phyloP scores from a whole-genome alignment of 768 basidiomycete species.

The Termitomyces sp. region DNA sequence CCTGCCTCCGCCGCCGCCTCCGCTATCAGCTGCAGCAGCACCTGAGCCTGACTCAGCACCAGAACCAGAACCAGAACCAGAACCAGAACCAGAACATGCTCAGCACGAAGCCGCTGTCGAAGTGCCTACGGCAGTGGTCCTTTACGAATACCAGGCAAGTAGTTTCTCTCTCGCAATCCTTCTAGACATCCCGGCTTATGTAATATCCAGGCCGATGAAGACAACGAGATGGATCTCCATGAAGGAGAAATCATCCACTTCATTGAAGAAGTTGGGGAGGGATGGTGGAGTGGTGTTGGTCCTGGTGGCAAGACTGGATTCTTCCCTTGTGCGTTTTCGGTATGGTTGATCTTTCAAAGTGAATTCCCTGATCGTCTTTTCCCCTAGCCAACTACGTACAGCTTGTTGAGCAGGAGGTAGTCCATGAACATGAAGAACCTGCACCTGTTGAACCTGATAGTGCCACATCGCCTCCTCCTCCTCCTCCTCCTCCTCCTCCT shows the following conservation, averaged over 20 bases:
- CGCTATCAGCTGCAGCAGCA: neutral
- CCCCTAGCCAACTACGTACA: constrained; percentile 82
- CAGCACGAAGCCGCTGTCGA: constrained; percentile 23
- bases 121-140: constrained; percentile 70
- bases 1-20: constrained; percentile 1
- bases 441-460: constrained; percentile 34
- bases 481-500: constrained; percentile 52
- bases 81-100: constrained; percentile 21
- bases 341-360: neutral
- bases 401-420: constrained; percentile 43
- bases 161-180: neutral
- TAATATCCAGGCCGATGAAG: constrained; percentile 63
- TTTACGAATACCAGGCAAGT: constrained; percentile 76
- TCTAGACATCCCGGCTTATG: neutral
- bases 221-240: constrained; percentile 77
- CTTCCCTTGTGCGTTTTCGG: constrained; percentile 69
- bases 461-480: constrained; percentile 41
- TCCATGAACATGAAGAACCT: constrained; percentile 13
- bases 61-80: neutral
- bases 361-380: neutral
- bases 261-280: constrained; percentile 82
- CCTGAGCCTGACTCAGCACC: neutral
- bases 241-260: constrained; percentile 84
- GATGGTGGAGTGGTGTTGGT: constrained; percentile 89
- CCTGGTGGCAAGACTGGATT: constrained; percentile 71